Base-by-base conservation (phyloP, 2,329 filamentous ascomycete genomes). In the Sporothrix dimorphospora region DNA sequence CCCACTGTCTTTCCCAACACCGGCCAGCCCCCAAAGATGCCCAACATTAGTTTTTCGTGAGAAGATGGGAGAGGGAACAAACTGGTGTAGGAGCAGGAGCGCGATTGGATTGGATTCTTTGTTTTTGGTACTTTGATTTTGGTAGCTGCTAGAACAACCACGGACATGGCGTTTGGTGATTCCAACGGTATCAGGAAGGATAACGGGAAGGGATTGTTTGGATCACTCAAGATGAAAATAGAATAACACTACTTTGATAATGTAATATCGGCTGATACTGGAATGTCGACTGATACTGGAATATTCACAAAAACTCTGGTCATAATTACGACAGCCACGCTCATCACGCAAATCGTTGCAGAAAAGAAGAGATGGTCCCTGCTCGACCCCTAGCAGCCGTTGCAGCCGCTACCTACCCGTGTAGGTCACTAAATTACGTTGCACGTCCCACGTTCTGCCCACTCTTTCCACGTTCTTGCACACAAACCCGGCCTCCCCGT, bases 1-100 rank as follows among this genome's bases (percentile, higher is more conserved):
- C 86, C 86, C 30, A 88, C 86, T 1, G 83, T 87, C 34, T 87
- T 88, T 75, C 83, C 83, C 34, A 57, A 57, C 71, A 81, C 79
- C 34, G 76, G 77, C 67, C 68, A 75, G 30, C 73, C 74, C 63
- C 78, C 80, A 3, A 79, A 79, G 66, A 77, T 81, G 63, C 63
- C 63, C 47, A 68, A 68, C n/a, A 38, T 68, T 38, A 51, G 47
- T 6, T 51, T 53, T 40, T 14, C 45, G 7, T 51, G 11, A 45
- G n/a, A 12, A 19, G 30, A 24, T 19, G 19, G 12, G 9, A 34
- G 30, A 6, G 30, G 30, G 6, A 3, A 34, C 6, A 34, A 34
- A 34, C 6, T 34, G 45, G 27, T 14, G 27, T 6, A 16, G 1
- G 53, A n/a, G 14, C 8, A 16, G 9, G 27, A 24, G 30, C 2